phyloP scores from a whole-genome alignment of 2,329 filamentous ascomycete genomes.

The Lasiodiplodia citricola region DNA sequence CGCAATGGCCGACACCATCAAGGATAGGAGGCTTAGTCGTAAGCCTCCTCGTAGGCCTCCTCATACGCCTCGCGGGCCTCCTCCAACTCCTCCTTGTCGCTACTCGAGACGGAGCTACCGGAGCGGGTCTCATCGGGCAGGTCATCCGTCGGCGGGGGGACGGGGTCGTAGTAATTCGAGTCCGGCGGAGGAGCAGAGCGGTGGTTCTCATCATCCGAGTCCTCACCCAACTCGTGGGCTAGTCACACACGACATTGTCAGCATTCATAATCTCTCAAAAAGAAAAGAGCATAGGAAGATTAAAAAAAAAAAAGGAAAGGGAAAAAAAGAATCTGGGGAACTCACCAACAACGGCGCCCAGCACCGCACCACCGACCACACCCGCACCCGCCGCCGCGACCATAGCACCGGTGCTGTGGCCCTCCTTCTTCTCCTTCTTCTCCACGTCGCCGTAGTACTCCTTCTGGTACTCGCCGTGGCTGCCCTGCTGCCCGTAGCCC shows the following conservation, averaged over 20 bases:
- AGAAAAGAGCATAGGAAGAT: not conserved
- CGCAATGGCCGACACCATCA: not conserved
- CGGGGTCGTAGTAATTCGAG: conserved; percentile 12
- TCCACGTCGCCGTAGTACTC: conserved; percentile 35
- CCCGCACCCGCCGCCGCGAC: conserved; percentile 64
- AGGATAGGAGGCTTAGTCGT: conserved; percentile 3
- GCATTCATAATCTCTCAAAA: not conserved
- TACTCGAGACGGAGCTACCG: conserved; percentile 11
- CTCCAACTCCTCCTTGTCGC: conserved; percentile 15
- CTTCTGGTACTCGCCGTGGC: conserved; percentile 21
- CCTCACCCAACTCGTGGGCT: conserved; percentile 23
- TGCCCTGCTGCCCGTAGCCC: conserved; percentile 28
- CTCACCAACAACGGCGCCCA: conserved; percentile 63
- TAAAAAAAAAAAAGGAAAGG: not conserved
- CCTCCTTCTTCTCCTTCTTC: conserved; percentile 41
- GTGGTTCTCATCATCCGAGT: conserved; percentile 20
- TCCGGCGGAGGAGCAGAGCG: conserved; percentile 11
- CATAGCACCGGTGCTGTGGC: conserved; percentile 57
- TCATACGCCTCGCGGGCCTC: conserved; percentile 18
- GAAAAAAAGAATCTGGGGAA: conserved; percentile 24
- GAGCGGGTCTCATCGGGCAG: conserved; percentile 17
- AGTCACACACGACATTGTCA: not conserved
- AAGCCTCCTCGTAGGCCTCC: conserved; percentile 21
- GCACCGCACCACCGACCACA: conserved; percentile 63
- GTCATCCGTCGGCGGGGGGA: conserved; percentile 21